Evolutionary conservation across 1,284 basidiomycete species (phyloP).

Genomic region (Inonotus obliquus): DNA sequence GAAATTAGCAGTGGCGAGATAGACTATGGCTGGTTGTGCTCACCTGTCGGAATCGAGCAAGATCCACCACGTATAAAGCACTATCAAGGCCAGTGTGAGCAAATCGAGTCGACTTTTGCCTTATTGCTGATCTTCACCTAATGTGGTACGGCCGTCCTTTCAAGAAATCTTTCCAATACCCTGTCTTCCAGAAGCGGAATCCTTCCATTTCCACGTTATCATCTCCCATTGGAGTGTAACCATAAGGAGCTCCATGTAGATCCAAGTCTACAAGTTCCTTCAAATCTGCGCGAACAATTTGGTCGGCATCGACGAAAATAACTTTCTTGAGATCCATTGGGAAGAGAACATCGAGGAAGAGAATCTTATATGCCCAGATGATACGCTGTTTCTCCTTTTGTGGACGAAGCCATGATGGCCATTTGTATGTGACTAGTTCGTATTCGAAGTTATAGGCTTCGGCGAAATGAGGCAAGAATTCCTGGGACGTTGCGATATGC

Average conservation of each 20-base stretch:
- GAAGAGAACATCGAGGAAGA: slow-evolving; percentile 98
- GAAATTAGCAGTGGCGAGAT: neutral
- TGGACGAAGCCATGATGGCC: slow-evolving; percentile 95
- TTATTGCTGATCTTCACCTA: slow-evolving; percentile 49
- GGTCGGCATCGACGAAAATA: slow-evolving; percentile 97
- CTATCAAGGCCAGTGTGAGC: slow-evolving; percentile 35
- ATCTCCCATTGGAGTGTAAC: slow-evolving; percentile 96
- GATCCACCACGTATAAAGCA: slow-evolving; percentile 93
- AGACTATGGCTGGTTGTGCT: slow-evolving; percentile 20
- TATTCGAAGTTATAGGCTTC: slow-evolving; percentile 91
- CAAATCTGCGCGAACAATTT: slow-evolving; percentile 94
- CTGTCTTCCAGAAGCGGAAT: slow-evolving; percentile 97
- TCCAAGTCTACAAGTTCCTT: slow-evolving; percentile 91
- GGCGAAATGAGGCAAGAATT: slow-evolving; percentile 92
- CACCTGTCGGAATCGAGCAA: slow-evolving; percentile 90
- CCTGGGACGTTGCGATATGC: slow-evolving; percentile 38
- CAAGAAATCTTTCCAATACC: slow-evolving; percentile 88
- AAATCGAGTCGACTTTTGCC: neutral
- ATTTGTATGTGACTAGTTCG: slow-evolving; percentile 97
- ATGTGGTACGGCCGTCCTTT: slow-evolving; percentile 87
- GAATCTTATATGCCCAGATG: slow-evolving; percentile 99
- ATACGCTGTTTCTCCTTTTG: slow-evolving; percentile 97
- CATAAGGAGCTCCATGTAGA: slow-evolving; percentile 87
- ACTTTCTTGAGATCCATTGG: slow-evolving; percentile 98
- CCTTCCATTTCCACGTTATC: slow-evolving; percentile 95